Base-by-base conservation (phyloP, 169 alveolate species). In the Eimeria zaria region DNA sequence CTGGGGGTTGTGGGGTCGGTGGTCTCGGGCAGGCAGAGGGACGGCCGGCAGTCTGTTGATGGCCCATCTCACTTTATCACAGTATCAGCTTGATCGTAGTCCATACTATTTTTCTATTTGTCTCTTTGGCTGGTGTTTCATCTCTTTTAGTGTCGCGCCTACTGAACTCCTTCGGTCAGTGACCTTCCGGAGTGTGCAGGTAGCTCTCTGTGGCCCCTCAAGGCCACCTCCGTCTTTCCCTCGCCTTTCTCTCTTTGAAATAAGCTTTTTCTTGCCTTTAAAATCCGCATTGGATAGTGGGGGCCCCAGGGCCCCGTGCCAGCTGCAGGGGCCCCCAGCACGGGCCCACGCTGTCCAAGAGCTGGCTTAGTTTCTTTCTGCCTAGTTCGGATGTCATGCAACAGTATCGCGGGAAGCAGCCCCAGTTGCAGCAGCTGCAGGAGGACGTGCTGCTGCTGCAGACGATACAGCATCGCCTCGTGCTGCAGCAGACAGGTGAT, bases 1-100 rank as follows among this genome's bases (percentile, higher is more conserved):
- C 67, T 39, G 74, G 91, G 91, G 91, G 91, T 55, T 51, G 91
- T 83, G 55, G 74, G 91, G 73, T 83, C 91, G 91, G 91, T 83
- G 91, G 91, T 51, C 62, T 41, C 62, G 91, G 74, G 91, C 39
- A 55, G 74, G 76, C 33, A 22, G 33, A 60, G 55, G 51, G 74
- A 51, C 20, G 53, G 91, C 36, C 74, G 91, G 91, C 67, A 53
- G 74, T 36, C 73, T 22, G 48, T 14, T 33, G 7, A 8, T 30
- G 46, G 27, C 39, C 55, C n/a, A 16, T 83, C n/a, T 51, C 69
- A 55, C 33, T 36, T 55, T 55, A 48, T 36, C 51, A 53, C n/a
- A 55, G 76, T 55, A n/a, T 36, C 55, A 5, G 55, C 71, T 83
- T n/a, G 36, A n/a, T 53, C 76, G 74, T 33, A 83, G 53, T 55